Conservation (phyloP, 2,329 filamentous ascomycete genomes). For the Verticillium nubilum region DNA sequence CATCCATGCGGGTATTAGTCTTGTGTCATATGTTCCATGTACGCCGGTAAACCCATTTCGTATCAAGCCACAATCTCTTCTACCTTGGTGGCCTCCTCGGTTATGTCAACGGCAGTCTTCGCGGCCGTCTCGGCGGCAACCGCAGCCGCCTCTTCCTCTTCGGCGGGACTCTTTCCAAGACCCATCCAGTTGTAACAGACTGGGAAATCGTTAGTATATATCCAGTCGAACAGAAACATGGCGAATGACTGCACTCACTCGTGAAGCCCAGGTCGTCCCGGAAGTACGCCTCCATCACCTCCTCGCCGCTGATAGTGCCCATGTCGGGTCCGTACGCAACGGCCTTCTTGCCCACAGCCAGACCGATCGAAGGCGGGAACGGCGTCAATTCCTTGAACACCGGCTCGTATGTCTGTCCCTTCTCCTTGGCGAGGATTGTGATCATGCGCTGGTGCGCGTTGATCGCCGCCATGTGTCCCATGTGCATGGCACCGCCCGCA, state of each 20-base stretch:
- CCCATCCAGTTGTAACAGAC: conserved; percentile 52
- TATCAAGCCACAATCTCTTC: background rate
- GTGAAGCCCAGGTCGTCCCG: conserved; percentile 61
- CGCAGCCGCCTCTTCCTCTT: background rate
- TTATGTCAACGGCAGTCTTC: background rate
- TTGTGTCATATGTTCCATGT: background rate
- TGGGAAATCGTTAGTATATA: conserved; percentile 15
- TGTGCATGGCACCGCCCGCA: conserved; percentile 69
- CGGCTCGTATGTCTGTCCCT: conserved; percentile 24
- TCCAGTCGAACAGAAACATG: background rate
- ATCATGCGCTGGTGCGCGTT: conserved; percentile 64
- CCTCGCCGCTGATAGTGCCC: conserved; percentile 55
- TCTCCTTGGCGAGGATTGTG: conserved; percentile 21
- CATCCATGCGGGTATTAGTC: background rate
- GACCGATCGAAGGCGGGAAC: conserved; percentile 61
- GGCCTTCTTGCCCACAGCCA: conserved; percentile 66
- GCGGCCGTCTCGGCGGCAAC: background rate
- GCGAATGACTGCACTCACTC: conserved; percentile 44
- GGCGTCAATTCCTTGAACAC: conserved; percentile 43
- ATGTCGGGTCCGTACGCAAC: conserved; percentile 54
- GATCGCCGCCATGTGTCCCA: conserved; percentile 59
- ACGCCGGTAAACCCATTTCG: background rate
- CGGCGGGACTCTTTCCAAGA: conserved; percentile 24
- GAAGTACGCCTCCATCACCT: conserved; percentile 60
- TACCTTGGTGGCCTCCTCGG: background rate